Evolutionary conservation across 2,329 filamentous ascomycete species (phyloP), one percentile per base, ranked within the genome.

Genomic region (Fusarium torulosum): DNA sequence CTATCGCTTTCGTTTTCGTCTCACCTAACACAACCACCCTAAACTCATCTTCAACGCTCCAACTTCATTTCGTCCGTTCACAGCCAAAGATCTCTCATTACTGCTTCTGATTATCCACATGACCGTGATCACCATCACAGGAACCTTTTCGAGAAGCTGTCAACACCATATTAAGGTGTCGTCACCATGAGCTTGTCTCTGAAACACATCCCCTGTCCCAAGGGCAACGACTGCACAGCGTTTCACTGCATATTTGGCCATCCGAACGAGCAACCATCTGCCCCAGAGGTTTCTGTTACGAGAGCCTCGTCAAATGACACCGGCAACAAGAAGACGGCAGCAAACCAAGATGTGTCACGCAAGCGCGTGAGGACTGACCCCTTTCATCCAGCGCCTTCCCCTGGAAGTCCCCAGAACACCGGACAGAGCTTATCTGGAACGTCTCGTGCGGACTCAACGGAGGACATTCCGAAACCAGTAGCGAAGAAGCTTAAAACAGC

Each of bases 181-280:
- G 3, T 47, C 46, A 58, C n/a, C 41, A 80, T 80, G 79, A 79
- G 78, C 59, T 62, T 81, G 58, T 70, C 74, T 45, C 81, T 85
- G 63, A 85, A 84, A 69, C 80, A 79, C 59, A 81, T 86, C 46
- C 82, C 83, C 11, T 86, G 84, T 66, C 84, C 84, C 7, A 82
- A 82, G 20, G 83, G 83, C 50, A 77, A 80, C 45, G 75, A 62
- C 4, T 86, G 84, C 69, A 82, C 79, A 10, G 82, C 83, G 17
- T 84, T 84, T 67, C 78, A 81, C 61, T 86, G 84, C 68, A 79
- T 85, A 38, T 86, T 86, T 67, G 81, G 81, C 27, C 82, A 85
- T 66, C 75, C 75, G 33, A 72, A 70, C 20, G 80, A 83, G 29
- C 73, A 72, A 15, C 50, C 72, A 54, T 47, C 63, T 15, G 62